These are phyloP conservation scores for Pseudogymnoascus sp. DNA, from an alignment of 2,329 filamentous ascomycete genomes.

Conservation along the genomic window DNA sequence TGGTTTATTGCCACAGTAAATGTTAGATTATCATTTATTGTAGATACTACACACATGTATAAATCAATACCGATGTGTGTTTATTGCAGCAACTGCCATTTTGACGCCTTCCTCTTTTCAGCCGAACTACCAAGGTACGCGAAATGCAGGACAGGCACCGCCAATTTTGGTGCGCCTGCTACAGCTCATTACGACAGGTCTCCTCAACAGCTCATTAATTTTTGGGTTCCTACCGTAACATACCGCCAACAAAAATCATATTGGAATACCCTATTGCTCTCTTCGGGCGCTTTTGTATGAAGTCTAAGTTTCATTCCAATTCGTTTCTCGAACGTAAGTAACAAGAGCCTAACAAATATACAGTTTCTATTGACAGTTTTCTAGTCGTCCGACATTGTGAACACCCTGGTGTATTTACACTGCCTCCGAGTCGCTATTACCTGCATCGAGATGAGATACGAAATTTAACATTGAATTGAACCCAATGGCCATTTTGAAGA, in stretches of 20 bases:
- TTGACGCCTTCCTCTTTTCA: not conserved
- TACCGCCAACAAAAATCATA: not conserved
- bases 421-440: not conserved
- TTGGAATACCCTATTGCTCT: not conserved
- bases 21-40: not conserved
- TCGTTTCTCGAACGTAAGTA: not conserved
- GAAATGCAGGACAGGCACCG: conserved; percentile 6
- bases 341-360: not conserved
- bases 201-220: conserved; percentile 1
- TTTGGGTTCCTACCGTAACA: not conserved
- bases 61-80: not conserved
- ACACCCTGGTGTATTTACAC: not conserved
- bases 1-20: not conserved
- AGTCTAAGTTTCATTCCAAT: not conserved
- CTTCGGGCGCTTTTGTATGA: not conserved
- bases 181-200: conserved; percentile 1
- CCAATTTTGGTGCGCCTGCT: not conserved
- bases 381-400: not conserved
- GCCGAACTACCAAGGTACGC: not conserved
- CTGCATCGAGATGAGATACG: not conserved
- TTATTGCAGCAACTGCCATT: not conserved
- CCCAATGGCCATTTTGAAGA: conserved; percentile 4
- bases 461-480: conserved; percentile 2
- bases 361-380: not conserved
- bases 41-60: not conserved